phyloP scores from a whole-genome alignment of 345 rosid genomes.

The Syzygium jambos region DNA sequence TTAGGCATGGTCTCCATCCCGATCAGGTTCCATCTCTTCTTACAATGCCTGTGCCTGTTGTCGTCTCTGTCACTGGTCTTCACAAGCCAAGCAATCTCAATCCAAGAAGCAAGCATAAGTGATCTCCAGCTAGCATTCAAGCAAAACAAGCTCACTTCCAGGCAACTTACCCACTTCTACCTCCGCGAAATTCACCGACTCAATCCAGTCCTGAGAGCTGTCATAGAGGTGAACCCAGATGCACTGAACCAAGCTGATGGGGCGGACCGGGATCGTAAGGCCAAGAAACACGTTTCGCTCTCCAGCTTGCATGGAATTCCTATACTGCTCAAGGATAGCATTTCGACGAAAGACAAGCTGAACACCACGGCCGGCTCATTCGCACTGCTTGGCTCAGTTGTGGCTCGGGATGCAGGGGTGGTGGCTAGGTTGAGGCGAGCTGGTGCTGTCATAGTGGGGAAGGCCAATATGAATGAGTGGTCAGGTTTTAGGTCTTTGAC shows the following conservation, averaged over 20 bases:
- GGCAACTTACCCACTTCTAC: conserved; percentile 26
- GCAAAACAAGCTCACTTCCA: conserved; percentile 26
- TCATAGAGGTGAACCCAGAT: conserved; percentile 38
- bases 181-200: conserved; percentile 12
- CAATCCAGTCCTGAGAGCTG: conserved; percentile 20
- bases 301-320: conserved; percentile 39
- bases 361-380: conserved; percentile 44
- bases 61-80: neutral
- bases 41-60: neutral
- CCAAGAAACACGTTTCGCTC: neutral
- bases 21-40: neutral
- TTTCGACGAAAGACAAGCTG: conserved; percentile 41
- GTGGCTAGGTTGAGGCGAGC: conserved; percentile 34
- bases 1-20: neutral
- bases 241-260: conserved; percentile 16
- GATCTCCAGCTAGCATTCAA: conserved; percentile 23
- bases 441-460: conserved; percentile 45
- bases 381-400: conserved; percentile 26
- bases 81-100: neutral
- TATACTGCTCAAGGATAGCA: conserved; percentile 42
- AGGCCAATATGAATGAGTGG: conserved; percentile 57
- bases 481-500: conserved; percentile 14
- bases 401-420: conserved; percentile 38
- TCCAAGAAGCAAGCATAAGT: conserved; percentile 26
- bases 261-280: conserved; percentile 24